Base-by-base conservation (phyloP, 306 rosid species). In the Acacia acuminata region DNA sequence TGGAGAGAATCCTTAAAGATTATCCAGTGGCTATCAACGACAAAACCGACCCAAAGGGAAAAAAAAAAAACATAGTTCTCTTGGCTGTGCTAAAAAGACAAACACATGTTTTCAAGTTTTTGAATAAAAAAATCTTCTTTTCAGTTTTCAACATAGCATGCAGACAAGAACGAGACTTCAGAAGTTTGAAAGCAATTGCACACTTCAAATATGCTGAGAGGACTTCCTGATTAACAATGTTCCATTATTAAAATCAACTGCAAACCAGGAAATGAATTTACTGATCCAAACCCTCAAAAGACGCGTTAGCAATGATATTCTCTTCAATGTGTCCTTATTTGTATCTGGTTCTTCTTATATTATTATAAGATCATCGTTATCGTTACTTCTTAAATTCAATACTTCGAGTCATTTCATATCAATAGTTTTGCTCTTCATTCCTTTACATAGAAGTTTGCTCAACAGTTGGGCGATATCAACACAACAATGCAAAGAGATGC, bases 1-100 rank as follows among this genome's bases (percentile, higher is more conserved):
- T 77, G 50, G 0, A 10, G 8, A 45, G 1, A 32, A 45, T 45
- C 9, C 13, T 47, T 5, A 14, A 20, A 0, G 2, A 0, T 2
- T 3, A 8, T 61, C 60, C 72, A 3, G 27, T 15, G 80, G 72
- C 80, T 5, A 10, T 77, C 3, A 10, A 77, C n/a, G 63, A 65
- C 38, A 7, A 16, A 53, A 38, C 53, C 1, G 14, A 17, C 42
- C 9, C 17, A 45, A 3, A 65, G 32, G n/a, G n/a, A n/a, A n/a
- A n/a, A n/a, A 71, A 70, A 8, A 61, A 22, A 32, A 82, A 77
- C 51, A 17, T 63, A 63, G 16, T 77, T 6, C 45, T 42, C 16
- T 42, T 24, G 80, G 45, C 61, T 45, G 77, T 42, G 61, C 43
- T 50, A 51, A 68, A 75, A 43, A 17, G 69, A 19, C 72, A 70